Conservation (phyloP, 768 basidiomycete species). For the Pholiota molesta region DNA sequence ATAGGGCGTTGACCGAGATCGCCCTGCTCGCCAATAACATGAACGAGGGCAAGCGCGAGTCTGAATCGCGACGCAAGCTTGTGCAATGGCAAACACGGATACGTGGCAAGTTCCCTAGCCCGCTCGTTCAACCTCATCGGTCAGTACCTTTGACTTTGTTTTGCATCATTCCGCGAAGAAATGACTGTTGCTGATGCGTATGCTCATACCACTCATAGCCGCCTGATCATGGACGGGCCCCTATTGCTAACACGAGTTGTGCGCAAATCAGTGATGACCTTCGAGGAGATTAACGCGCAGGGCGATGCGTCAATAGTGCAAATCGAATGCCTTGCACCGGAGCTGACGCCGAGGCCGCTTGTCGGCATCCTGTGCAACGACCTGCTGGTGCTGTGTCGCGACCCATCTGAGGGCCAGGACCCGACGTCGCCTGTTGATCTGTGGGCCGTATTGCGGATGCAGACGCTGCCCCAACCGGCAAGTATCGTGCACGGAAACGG, state of each 20-base stretch:
- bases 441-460: constrained; percentile 97
- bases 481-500: constrained; percentile 89
- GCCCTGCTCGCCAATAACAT: constrained; percentile 88
- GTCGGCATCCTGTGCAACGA: constrained; percentile 92
- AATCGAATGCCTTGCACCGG: constrained; percentile 88
- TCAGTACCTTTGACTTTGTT: constrained; percentile 35
- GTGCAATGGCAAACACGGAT: constrained; percentile 92
- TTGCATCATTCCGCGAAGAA: neutral
- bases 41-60: constrained; percentile 98
- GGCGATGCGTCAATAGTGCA: constrained; percentile 83
- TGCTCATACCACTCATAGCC: constrained; percentile 44
- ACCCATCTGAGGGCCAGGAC: constrained; percentile 82
- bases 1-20: constrained; percentile 86
- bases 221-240: constrained; percentile 91
- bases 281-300: constrained; percentile 78
- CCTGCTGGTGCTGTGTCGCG: constrained; percentile 87
- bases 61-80: constrained; percentile 88
- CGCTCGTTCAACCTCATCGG: constrained; percentile 98
- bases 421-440: constrained; percentile 78
- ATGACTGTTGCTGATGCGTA: constrained; percentile 2
- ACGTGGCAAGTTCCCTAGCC: constrained; percentile 90
- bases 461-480: constrained; percentile 87
- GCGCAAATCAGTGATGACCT: constrained; percentile 78
- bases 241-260: constrained; percentile 88
- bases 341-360: constrained; percentile 77